phyloP scores from a whole-genome alignment of 2,329 filamentous ascomycete species.

The Tolypocladium endophyticum region DNA sequence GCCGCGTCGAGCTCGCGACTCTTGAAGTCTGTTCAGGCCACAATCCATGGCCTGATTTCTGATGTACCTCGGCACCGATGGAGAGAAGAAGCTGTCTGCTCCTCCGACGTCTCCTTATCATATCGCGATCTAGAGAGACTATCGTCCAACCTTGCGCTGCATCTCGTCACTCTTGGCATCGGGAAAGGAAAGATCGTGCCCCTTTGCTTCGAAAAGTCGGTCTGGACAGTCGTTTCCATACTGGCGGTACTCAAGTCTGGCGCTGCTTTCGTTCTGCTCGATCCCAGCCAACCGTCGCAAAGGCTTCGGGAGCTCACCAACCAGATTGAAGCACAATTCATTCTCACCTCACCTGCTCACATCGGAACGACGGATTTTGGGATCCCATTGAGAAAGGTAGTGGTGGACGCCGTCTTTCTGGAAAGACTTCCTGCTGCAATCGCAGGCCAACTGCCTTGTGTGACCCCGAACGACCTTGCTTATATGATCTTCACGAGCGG shows the following conservation, averaged over 20 bases:
- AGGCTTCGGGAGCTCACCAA: background rate
- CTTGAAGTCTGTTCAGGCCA: background rate
- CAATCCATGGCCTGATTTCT: background rate
- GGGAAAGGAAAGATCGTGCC: background rate
- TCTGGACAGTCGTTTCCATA: slow-evolving; percentile 3
- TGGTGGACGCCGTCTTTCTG: background rate
- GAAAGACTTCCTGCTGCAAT: background rate
- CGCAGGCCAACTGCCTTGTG: background rate
- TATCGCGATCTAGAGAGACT: background rate
- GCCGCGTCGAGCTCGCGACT: background rate
- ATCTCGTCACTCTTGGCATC: background rate
- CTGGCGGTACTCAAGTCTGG: slow-evolving; percentile 4
- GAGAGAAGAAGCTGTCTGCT: background rate
- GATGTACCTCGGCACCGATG: background rate
- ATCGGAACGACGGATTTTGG: background rate
- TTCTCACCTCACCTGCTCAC: background rate
- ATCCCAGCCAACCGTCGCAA: slow-evolving; percentile 1
- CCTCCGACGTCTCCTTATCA: background rate
- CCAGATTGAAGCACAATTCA: background rate
- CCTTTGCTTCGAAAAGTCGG: slow-evolving; percentile 4
- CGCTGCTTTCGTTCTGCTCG: slow-evolving; percentile 9
- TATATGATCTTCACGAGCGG: slow-evolving; percentile 50
- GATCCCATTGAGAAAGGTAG: background rate
- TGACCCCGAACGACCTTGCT: slow-evolving; percentile 10
- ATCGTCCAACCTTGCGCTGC: background rate